Evolutionary conservation across 306 rosid species (phyloP), one percentile per base, ranked within the genome.

Genomic region (Notholithocarpus densiflorus): DNA sequence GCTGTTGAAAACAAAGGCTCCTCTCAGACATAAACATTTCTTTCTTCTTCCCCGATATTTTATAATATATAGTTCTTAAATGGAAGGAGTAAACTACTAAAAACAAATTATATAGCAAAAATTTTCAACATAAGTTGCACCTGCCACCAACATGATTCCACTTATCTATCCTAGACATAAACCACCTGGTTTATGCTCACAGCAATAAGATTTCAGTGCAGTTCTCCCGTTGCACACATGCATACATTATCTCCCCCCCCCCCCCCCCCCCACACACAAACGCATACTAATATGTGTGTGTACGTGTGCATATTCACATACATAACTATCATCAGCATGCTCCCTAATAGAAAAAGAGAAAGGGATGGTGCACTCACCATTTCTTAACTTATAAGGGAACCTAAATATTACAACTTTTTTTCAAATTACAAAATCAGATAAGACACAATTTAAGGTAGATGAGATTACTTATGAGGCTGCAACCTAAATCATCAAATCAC

Each of bases 1-100:
- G 99, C 99, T 95, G 85, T 18, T 64, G 52, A 78, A 74, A 83
- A 81, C 60, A 43, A 74, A 82, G 62, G 59, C 29, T 77, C 76
- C 18, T 62, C 60, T 82, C 74, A 72, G 84, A 68, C 68, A 57
- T 21, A 77, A 78, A 29, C 43, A 71, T 74, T 69, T 43, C 70
- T 64, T 64, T 64, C 45, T 64, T 64, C 31, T 34, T 5, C 37
- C 32, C 40, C 18, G 7, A 24, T 20, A 31, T 37, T 70, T 54
- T 19, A 43, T 56, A 68, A 29, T n/a, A 69, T 53, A 77, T 9
- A 70, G 55, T 54, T 66, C 18, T 10, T 24, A 43, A 32, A 24
- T 11, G 13, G 65, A 32, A 29, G 17, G 21, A 9, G 56, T 73
- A 29, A 72, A 73, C 75, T 64, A 24, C 65, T 65, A 45, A 75